Percentiles rank a stretch among this genome's conserved stretches.
phyloP scores from a whole-genome alignment of 2,329 filamentous ascomycete genomes.

The Lecanicillium sp. region DNA sequence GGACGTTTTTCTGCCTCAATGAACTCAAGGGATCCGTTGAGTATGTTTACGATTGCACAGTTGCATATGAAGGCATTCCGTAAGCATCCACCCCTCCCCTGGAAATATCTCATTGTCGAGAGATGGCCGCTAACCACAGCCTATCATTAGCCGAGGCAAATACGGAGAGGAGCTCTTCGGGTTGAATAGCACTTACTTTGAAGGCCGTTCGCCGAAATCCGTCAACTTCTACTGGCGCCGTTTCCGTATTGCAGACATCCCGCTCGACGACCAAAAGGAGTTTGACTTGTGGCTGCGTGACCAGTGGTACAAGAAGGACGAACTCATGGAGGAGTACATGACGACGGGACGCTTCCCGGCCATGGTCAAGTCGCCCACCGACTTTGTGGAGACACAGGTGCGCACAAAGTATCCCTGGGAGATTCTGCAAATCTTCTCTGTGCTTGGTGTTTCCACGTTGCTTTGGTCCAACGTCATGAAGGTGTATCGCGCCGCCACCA shows the following conservation, averaged over 20 bases:
- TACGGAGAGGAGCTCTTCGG: conserved; percentile 92
- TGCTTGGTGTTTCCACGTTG: conserved; percentile 37
- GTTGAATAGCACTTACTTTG: conserved; percentile 76
- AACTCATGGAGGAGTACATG: conserved; percentile 75
- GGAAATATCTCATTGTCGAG: too few relatives aligned
- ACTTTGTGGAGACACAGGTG: conserved; percentile 52
- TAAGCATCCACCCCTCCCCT: conserved; percentile 37
- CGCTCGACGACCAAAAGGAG: conserved; percentile 60
- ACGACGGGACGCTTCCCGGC: conserved; percentile 73
- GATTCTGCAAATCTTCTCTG: conserved; percentile 45
- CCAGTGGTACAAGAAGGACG: conserved; percentile 89
- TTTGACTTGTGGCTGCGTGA: conserved; percentile 83
- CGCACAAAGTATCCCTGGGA: conserved; percentile 47
- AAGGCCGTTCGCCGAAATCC: conserved; percentile 83
- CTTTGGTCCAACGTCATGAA: conserved; percentile 31
- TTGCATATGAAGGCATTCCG: conserved; percentile 91
- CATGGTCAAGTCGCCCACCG: conserved; percentile 42
- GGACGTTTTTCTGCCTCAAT: conserved; percentile 70
- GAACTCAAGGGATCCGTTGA: conserved; percentile 68
- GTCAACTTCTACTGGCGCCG: conserved; percentile 96
- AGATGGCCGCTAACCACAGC: too few relatives aligned
- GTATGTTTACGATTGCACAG: conserved; percentile 87
- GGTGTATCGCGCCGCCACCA: conserved; percentile 9
- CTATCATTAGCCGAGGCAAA: conserved; percentile 52
- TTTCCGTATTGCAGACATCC: conserved; percentile 73